Conservation (phyloP, 1,284 basidiomycete species). For the Ganoderma resinaceum region DNA sequence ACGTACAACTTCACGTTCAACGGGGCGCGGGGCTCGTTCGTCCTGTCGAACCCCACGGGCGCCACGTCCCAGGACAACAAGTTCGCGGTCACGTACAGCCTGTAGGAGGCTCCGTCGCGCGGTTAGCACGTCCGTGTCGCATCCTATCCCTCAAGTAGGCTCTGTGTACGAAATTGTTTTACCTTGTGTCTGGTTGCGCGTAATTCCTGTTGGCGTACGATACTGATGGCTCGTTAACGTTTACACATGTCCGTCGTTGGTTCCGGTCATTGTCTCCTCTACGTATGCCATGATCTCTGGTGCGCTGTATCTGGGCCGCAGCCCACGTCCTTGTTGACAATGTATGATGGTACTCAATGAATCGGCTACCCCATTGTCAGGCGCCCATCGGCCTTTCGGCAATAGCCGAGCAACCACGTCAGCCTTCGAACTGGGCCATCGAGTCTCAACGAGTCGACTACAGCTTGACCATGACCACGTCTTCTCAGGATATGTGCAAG, state of each 20-base stretch:
- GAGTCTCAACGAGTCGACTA: too few relatives aligned
- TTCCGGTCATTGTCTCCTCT: neutral
- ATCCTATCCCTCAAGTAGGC: neutral
- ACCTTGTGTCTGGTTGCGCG: neutral
- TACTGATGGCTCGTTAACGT: neutral
- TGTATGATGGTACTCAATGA: too few relatives aligned
- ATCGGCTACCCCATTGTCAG: too few relatives aligned
- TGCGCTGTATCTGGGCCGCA: too few relatives aligned
- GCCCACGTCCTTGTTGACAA: too few relatives aligned
- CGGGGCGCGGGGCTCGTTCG: neutral
- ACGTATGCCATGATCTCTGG: neutral
- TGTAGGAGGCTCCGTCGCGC: neutral
- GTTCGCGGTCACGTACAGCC: neutral
- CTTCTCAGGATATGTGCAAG: too few relatives aligned
- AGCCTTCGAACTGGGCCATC: too few relatives aligned
- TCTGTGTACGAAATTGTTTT: neutral
- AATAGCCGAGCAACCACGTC: too few relatives aligned
- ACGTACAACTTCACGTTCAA: slow-evolving; percentile 2
- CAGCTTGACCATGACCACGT: too few relatives aligned
- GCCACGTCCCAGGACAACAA: neutral
- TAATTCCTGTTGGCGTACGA: neutral
- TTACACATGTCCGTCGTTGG: neutral
- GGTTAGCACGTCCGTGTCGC: neutral
- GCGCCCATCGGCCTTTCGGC: too few relatives aligned
- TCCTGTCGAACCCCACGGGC: neutral